Evolutionary conservation across 2,329 filamentous ascomycete species (phyloP), one percentile per base, ranked within the genome.

Genomic region (Diplodia corticola): DNA sequence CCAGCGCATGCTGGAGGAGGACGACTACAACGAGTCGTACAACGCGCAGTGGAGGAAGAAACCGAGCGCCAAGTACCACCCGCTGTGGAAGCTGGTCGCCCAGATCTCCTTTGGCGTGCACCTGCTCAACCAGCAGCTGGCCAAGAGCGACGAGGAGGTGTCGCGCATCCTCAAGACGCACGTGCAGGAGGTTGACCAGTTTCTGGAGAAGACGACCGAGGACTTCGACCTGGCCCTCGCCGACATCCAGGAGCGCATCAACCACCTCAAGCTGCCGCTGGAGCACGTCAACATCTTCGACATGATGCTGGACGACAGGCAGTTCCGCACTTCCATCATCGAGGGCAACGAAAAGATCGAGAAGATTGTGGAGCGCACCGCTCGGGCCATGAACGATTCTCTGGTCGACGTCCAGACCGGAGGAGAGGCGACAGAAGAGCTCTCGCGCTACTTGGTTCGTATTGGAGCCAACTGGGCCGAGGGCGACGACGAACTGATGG

Each of bases 81-180:
- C 96, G 69, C 82, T 98, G 67, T 89, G 90, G 82, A 97, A 97
- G 80, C 86, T 97, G 57, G 86, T 96, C 74, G 89, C 94, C 17
- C 94, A 98, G 78, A 93, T 98, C 71, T 90, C 92, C 1, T 98
- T 98, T 77, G 94, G 95, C 22, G 89, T 98, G 44, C 93, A 97
- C 76, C 83, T 98, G 51, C 80, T 98, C 66, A 87, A 96, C 65
- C 89, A 93, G 73, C 88, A 89, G 68, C 87, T 96, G 76, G 93
- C 95, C 63, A 96, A 94, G 78, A 96, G 92, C 71, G 91, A 96
- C 70, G 84, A 88, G 37, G 91, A 96, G 75, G 94, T 97, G 13
- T 89, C 97, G 69, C 88, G 85, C 69, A 98, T 98, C 63, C 83
- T 98, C 65, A 92, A 97, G 74, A 88, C 87, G 15, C 94, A 98